These are phyloP conservation scores for Trametopsis cervina DNA, from an alignment of 768 basidiomycete genomes.

Conservation along the genomic window DNA sequence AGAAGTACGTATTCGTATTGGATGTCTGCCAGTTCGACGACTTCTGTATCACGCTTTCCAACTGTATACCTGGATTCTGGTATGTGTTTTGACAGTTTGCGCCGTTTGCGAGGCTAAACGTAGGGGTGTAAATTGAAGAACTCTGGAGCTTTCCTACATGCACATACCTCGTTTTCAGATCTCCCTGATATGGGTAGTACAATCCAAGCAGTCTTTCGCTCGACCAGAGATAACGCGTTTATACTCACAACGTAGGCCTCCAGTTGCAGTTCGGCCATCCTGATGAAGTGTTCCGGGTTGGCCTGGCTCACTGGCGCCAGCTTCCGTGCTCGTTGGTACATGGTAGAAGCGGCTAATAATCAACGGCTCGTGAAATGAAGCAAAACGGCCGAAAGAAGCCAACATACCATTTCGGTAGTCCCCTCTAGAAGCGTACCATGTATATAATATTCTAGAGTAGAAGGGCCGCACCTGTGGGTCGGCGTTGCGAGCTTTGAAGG, in stretches of 20 bases:
- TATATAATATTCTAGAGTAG: constrained; percentile 89
- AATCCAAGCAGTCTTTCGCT: constrained; percentile 79
- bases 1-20: constrained; percentile 72
- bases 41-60: constrained; percentile 64
- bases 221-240: constrained; percentile 80
- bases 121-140: constrained; percentile 16
- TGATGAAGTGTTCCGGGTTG: constrained; percentile 31
- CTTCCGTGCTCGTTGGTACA: constrained; percentile 89
- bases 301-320: constrained; percentile 39
- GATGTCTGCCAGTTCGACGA: constrained; percentile 75
- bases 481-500: constrained; percentile 90
- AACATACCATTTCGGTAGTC: constrained; percentile 87
- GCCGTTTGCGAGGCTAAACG: constrained; percentile 58
- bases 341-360: constrained; percentile 70
- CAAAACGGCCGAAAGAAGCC: constrained; percentile 6
- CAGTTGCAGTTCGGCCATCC: constrained; percentile 60
- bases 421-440: constrained; percentile 82
- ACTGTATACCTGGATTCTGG: constrained; percentile 65
- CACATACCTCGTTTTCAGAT: constrained; percentile 38
- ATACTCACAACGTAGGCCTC: constrained; percentile 84
- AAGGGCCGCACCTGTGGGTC: constrained; percentile 81
- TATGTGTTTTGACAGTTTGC: constrained; percentile 64
- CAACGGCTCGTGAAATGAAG: background rate
- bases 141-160: constrained; percentile 11
- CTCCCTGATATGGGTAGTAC: constrained; percentile 50